Conservation (phyloP, 2,329 filamentous ascomycete species). For the Fusarium oxysporum region DNA sequence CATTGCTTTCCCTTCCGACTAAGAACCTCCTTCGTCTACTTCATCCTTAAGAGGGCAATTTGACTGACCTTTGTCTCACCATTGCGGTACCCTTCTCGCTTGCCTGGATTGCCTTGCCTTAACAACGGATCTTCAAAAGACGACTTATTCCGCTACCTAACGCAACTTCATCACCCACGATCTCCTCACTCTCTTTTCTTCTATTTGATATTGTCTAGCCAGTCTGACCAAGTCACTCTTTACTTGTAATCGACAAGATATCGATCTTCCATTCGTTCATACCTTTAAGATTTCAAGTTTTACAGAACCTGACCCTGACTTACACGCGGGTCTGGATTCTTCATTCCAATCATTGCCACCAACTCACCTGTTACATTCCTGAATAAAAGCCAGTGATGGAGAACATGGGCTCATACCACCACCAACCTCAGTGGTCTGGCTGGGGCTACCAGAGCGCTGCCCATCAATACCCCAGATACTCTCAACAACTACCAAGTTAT, state of each 20-base stretch:
- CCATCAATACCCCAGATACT: slow-evolving; percentile 49
- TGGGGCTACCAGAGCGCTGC: slow-evolving; percentile 50
- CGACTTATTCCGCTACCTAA: slow-evolving; percentile 38
- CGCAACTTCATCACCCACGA: slow-evolving; percentile 26
- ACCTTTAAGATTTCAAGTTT: slow-evolving; percentile 3
- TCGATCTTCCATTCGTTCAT: slow-evolving; percentile 29
- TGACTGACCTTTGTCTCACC: slow-evolving; percentile 50
- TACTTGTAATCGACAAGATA: slow-evolving; percentile 24
- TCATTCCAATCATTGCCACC: slow-evolving; percentile 37
- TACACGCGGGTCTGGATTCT: slow-evolving; percentile 21
- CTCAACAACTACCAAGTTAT: slow-evolving; percentile 51
- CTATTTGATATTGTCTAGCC: slow-evolving; percentile 26
- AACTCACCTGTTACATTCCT: slow-evolving; percentile 25
- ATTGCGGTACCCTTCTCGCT: slow-evolving; percentile 48
- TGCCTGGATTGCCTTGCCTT: slow-evolving; percentile 39
- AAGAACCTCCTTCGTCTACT: slow-evolving; percentile 50
- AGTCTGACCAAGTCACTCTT: slow-evolving; percentile 40
- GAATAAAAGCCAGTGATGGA: slow-evolving; percentile 35
- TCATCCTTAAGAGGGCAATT: slow-evolving; percentile 50
- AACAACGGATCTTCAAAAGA: slow-evolving; percentile 45
- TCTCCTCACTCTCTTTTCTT: slow-evolving; percentile 38
- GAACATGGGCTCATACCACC: slow-evolving; percentile 51
- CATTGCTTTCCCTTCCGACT: slow-evolving; percentile 44
- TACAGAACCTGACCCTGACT: slow-evolving; percentile 9
- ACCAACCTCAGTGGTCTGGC: slow-evolving; percentile 51